phyloP scores from a whole-genome alignment of 2,329 filamentous ascomycete species.

The Ophiostoma novo-ulmi region DNA sequence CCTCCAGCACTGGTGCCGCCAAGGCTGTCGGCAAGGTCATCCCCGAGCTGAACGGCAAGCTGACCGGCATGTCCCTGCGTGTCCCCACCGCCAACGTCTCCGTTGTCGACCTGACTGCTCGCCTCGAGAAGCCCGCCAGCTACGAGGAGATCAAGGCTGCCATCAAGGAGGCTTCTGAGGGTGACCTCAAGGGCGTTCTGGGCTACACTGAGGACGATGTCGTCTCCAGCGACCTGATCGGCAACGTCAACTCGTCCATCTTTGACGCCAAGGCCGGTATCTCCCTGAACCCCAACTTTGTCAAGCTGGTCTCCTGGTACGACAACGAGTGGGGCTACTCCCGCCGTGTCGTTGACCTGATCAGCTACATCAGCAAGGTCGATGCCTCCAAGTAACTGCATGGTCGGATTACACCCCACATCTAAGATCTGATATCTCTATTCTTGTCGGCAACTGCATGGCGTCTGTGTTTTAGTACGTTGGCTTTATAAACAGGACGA shows the following conservation, averaged over 20 bases:
- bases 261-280: conserved; percentile 99
- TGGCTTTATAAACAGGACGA: conserved; percentile 7
- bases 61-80: conserved; percentile 99
- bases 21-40: conserved; percentile 99
- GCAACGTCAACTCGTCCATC: conserved; percentile 91
- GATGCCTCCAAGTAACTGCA: conserved; percentile 52
- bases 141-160: conserved; percentile 91
- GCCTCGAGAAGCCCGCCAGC: conserved; percentile 80
- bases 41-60: conserved; percentile 95
- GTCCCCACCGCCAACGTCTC: conserved; percentile 98
- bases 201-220: conserved; percentile 96
- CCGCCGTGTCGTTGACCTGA: conserved; percentile 83
- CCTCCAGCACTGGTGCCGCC: conserved; percentile 96
- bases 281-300: conserved; percentile 95
- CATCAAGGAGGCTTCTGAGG: conserved; percentile 82
- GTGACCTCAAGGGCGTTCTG: conserved; percentile 82
- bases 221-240: conserved; percentile 90
- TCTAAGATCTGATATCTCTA: conserved; percentile 17
- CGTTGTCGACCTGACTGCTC: conserved; percentile 93
- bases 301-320: conserved; percentile 98
- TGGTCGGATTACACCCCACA: conserved; percentile 22
- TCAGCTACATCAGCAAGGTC: conserved; percentile 73
- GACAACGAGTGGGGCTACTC: conserved; percentile 99
- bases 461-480: neutral
- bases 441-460: neutral